Evolutionary conservation across 768 basidiomycete species (phyloP).

Genomic region (Boletus reticulatus): DNA sequence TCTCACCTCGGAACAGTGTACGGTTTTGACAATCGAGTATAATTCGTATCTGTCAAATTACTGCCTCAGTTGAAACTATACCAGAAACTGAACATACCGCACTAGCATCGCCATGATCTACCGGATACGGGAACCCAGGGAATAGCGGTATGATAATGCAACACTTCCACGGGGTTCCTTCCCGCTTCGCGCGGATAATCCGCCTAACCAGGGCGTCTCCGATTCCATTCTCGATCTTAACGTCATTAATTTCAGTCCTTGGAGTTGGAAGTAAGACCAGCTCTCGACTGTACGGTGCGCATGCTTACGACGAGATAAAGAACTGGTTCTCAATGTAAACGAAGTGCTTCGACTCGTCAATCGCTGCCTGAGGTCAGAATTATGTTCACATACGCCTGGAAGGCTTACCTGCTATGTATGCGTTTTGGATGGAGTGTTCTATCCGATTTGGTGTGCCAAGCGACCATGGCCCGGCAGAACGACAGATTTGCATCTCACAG

Average conservation of each 20-base stretch:
- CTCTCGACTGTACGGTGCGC: not conserved
- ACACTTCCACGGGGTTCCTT: conserved; percentile 84
- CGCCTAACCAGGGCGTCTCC: conserved; percentile 92
- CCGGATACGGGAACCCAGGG: conserved; percentile 90
- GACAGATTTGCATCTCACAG: conserved; percentile 95
- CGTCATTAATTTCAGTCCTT: conserved; percentile 82
- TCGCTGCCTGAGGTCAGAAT: conserved; percentile 49
- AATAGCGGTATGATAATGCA: conserved; percentile 89
- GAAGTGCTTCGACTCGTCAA: conserved; percentile 92
- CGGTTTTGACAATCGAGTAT: conserved; percentile 95
- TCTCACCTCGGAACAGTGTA: conserved; percentile 82
- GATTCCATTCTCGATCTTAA: conserved; percentile 88
- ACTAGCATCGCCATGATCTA: conserved; percentile 91
- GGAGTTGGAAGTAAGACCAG: not conserved
- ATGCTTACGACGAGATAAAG: conserved; percentile 79
- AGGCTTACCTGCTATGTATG: conserved; percentile 78
- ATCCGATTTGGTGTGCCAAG: conserved; percentile 82
- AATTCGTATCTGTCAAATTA: conserved; percentile 67
- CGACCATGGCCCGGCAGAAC: conserved; percentile 96
- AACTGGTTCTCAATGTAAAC: conserved; percentile 98
- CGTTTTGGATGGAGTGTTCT: conserved; percentile 93
- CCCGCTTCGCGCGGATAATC: conserved; percentile 83
- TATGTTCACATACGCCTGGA: not conserved
- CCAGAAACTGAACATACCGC: conserved; percentile 53
- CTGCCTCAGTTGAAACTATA: not conserved